phyloP scores from a whole-genome alignment of 805 yeast genomes.

The Wickerhamiella shivajii region DNA sequence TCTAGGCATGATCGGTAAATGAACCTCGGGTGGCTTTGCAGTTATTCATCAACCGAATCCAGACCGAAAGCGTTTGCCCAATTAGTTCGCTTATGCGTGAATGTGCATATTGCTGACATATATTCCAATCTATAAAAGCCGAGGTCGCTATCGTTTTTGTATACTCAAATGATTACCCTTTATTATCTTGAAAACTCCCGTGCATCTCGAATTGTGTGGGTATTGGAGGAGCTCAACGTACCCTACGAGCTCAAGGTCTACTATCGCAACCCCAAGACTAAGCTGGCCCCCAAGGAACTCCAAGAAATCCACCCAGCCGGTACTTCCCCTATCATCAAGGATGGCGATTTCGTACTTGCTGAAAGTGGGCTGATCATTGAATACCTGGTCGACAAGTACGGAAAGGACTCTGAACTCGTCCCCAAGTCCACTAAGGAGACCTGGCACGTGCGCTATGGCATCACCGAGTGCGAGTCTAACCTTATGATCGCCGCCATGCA shows the following conservation, averaged over 20 bases:
- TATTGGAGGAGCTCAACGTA: constrained; percentile 40
- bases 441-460: constrained; percentile 33
- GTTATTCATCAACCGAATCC: no score
- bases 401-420: constrained; percentile 26
- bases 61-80: no score
- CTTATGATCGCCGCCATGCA: constrained; percentile 35
- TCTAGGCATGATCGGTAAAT: no score
- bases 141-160: no score
- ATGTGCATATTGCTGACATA: no score
- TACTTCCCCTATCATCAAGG: constrained; percentile 45
- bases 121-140: no score
- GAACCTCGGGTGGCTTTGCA: no score
- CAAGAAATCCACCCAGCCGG: constrained; percentile 45
- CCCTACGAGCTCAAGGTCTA: constrained; percentile 40
- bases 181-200: constrained; percentile 40
- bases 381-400: constrained; percentile 37
- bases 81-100: no score
- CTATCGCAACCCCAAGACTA: constrained; percentile 33
- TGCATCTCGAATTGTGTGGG: constrained; percentile 48
- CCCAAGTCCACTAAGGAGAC: constrained; percentile 28
- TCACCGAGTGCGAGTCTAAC: constrained; percentile 46
- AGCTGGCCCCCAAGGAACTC: constrained; percentile 36
- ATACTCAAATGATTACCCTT: constrained; percentile 14
- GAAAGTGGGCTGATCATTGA: constrained; percentile 49
- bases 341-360: constrained; percentile 28